Evolutionary conservation across 768 basidiomycete species (phyloP), one percentile per base, ranked within the genome.

Genomic region (Cystobasidiopsis lactophilus): DNA sequence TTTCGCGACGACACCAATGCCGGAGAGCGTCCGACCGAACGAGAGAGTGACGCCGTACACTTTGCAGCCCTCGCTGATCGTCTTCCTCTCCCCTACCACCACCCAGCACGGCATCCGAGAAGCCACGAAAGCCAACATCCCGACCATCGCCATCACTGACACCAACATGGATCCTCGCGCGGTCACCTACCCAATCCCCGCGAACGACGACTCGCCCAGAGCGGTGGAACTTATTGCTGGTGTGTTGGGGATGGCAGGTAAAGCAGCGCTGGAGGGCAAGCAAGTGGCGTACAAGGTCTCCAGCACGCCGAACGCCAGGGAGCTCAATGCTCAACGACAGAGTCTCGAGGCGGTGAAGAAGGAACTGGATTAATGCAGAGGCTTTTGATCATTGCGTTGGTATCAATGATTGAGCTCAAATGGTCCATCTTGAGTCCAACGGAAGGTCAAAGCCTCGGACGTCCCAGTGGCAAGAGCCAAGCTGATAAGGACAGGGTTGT

Each of bases 161-260:
- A 85, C 88, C 21, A 86, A 98, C 64, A 82, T 78, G 40, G 93
- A 98, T 68, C 93, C 93, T 4, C 78, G 93, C 24, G 73, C 86
- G 37, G 89, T 98, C 57, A 93, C 95, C 75, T 96, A 93, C 66
- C 82, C 93, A 40, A 95, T 98, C 63, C 89, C 88, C 0, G 88
- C 85, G n/a, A 98, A 96, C 66, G 85, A 91, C 68, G 93, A 98
- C 68, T 85, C 77, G 63, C 74, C 80, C 10, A 75, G 88, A 43
- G 81, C 88, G 16, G 85, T 85, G 40, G 91, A 96, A 62, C 70
- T 98, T 39, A 75, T 98, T 53, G 77, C 80, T 1, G 91, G 91
- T 11, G 76, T 93, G 9, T 69, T 98, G 53, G 85, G 85, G 59
- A 74, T 93, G 55, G 93, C 93, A 2, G 80, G 85, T 2, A 62